Evolutionary conservation across 148 eudicot genomes (phyloP).

Genomic region (Camellia lanceoleosa): DNA sequence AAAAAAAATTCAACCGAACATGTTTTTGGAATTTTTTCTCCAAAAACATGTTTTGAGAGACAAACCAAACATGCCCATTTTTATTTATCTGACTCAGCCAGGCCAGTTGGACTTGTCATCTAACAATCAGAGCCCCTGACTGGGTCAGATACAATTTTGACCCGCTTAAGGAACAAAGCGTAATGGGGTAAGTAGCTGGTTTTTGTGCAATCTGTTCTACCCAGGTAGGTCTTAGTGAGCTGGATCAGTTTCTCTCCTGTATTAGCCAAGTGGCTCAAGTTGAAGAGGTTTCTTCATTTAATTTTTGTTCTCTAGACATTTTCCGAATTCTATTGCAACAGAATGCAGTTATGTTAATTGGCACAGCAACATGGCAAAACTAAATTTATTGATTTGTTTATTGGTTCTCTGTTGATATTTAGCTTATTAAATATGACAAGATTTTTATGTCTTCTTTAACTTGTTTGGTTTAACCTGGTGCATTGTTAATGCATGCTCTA

Average conservation of each 20-base stretch:
- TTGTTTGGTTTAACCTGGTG: neutral
- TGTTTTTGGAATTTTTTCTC: no score
- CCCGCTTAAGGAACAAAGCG: neutral
- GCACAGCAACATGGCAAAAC: neutral
- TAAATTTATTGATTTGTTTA: neutral
- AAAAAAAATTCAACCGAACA: no score
- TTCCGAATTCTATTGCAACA: neutral
- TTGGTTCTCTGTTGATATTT: neutral
- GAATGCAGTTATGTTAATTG: neutral
- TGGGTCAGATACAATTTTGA: neutral
- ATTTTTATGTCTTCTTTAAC: neutral
- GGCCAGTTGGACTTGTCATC: neutral
- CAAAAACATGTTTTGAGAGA: no score
- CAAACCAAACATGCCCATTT: no score
- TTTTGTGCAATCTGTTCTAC: neutral
- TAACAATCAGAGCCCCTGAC: neutral
- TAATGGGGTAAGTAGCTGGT: neutral
- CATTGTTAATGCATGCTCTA: neutral
- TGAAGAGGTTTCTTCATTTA: neutral
- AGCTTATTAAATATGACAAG: neutral
- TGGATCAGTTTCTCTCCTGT: neutral
- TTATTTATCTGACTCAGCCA: neutral
- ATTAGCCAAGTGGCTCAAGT: neutral
- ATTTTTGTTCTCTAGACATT: neutral
- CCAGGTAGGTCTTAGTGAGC: neutral